Evolutionary conservation across 2,329 filamentous ascomycete species (phyloP), one percentile per base, ranked within the genome.

Genomic region (Phialocephala sp.): DNA sequence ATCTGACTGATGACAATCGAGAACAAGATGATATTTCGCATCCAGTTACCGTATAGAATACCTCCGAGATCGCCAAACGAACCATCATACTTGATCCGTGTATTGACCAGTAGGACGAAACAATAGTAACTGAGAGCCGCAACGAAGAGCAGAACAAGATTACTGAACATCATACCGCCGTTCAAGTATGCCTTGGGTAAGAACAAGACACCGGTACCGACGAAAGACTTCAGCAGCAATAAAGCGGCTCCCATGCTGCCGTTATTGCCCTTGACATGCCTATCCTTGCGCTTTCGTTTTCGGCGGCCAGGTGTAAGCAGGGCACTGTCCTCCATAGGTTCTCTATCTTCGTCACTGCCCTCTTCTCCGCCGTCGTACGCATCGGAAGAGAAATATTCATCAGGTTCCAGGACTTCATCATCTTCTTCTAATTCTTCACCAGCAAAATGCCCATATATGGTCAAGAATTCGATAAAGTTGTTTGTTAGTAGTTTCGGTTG

Each of bases 11-110:
- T 86, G 63, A 99, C 94, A 70, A 99, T 96, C 5, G 95, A 98
- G 27, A 85, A 84, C 67, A 99, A 87, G 76, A 99, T 98, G 73
- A 96, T 81, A 66, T 86, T 89, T 67, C 94, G 88, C 90, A 99
- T 91, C 85, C 91, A 94, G 70, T 89, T 91, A 68, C 95, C 95
- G 77, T 95, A 99, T 18, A 99, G 84, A 56, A 92, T 89, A 58
- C 92, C 93, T 61, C 96, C 95, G 80, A 99, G 97, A 75, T 98
- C 95, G 78, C 95, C 95, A 80, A 98, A 99, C 0, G 95, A 98
- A n/a, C 92, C 93, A 58, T 94, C 90, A 35, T 98, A 87, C 76
- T 88, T 91, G 58, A 97, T 82, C 39, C 95, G 90, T 1, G 93
- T 95, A 66, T 90, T 90, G 68, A 97, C 93, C 37, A 99, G 86